Evolutionary conservation across 2,329 filamentous ascomycete species (phyloP), one percentile per base, ranked within the genome.

Genomic region (Cordyceps militaris): DNA sequence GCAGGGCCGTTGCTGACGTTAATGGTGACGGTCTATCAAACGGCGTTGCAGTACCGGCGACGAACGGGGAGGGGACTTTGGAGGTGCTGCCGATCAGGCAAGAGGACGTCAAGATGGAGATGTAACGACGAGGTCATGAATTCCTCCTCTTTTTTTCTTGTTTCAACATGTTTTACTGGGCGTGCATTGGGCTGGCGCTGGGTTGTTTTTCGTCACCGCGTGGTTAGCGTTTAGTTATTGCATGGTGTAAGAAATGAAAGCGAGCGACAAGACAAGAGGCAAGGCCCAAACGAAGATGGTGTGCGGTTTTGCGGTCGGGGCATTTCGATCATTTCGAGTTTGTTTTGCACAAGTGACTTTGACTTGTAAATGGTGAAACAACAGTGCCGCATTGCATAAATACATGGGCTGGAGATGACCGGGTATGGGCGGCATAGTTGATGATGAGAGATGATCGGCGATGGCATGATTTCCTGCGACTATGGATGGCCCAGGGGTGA

Each of bases 21-120:
- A 50, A 57, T 19, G 36, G 26, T 11, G n/a, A 44, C 76, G 21
- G 34, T 16, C 67, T 84, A 23, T 47, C 34, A 10, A 72, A 79
- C 26, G 77, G 51, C 4, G 13, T 16, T 6, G 43, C 30, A 19
- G 43, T 7, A 6, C 26, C 10, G 36, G 13, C 47, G 23, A 38
- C 78, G 1, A 82, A 84, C 60, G 76, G 79, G 1, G 83, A 82
- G 43, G 76, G 79, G 3, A 80, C 88, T 6, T 69, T 86, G 36
- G 76, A 78, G 0, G 83, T 86, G 11, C 79, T 71, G 5, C 69
- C 70, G 3, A 67, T 72, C 13, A 66, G 69, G 59, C 69, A 70
- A 36, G 70, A 74, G 56, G 72, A 76, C 59, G 69, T 74, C 11
- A 71, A 74, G 60, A 68, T 72, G 63, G 71, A 74, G 60, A 67